Evolutionary conservation across 73 alveolate species (phyloP).

Genomic region (Stentor roeselii): DNA sequence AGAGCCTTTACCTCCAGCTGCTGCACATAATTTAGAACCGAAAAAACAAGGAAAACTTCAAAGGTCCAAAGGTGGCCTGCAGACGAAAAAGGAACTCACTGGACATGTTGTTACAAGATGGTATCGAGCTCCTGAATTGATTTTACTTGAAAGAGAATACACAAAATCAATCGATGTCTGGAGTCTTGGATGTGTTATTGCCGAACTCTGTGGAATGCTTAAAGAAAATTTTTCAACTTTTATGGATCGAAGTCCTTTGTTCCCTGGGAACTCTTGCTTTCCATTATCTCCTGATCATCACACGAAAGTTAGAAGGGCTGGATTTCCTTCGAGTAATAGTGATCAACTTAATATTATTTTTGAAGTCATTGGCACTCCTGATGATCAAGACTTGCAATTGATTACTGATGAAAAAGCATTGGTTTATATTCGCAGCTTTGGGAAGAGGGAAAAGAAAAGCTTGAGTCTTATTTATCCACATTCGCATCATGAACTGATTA

Average conservation of each 20-base stretch:
- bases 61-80: slow-evolving; percentile 6
- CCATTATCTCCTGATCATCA: slow-evolving; percentile 87
- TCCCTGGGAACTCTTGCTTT: slow-evolving; percentile 96
- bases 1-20: background rate
- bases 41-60: background rate
- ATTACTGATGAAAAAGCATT: slow-evolving; percentile 83
- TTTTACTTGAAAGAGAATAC: slow-evolving; percentile 92
- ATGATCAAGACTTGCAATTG: slow-evolving; percentile 73
- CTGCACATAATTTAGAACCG: background rate
- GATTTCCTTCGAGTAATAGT: slow-evolving; percentile 74
- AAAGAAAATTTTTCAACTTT: slow-evolving; percentile 89
- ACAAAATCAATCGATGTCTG: slow-evolving; percentile 95
- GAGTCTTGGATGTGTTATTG: slow-evolving; percentile 96
- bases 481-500: slow-evolving; percentile 65
- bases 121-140: slow-evolving; percentile 98
- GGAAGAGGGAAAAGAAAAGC: slow-evolving; percentile 53
- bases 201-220: slow-evolving; percentile 91
- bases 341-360: slow-evolving; percentile 90
- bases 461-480: slow-evolving; percentile 64
- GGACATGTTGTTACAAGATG: slow-evolving; percentile 98
- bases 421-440: slow-evolving; percentile 71
- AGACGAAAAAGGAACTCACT: slow-evolving; percentile 70
- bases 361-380: slow-evolving; percentile 86
- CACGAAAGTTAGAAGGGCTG: slow-evolving; percentile 68
- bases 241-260: slow-evolving; percentile 89